A percentile compares a stretch with the other conserved stretches of the same genome.
These are phyloP conservation scores for Trichoderma koningii DNA, from an alignment of 2,329 filamentous ascomycete species.

Conservation along the genomic window DNA sequence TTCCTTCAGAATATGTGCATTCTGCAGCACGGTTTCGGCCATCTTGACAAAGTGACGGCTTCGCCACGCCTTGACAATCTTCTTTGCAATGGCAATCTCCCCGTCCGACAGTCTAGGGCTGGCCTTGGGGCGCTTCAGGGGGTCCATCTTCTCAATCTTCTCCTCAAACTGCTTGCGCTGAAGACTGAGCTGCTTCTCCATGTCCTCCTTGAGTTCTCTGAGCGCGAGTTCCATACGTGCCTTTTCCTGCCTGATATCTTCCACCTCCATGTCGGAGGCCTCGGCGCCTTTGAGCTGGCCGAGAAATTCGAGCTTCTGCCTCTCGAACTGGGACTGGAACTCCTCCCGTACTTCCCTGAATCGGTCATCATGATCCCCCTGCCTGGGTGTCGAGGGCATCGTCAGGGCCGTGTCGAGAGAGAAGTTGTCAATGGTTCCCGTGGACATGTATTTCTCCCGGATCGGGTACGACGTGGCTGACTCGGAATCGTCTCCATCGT, in stretches of 20 bases:
- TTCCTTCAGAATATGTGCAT: slow-evolving; percentile 86
- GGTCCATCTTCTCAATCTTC: slow-evolving; percentile 75
- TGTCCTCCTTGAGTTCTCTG: slow-evolving; percentile 77
- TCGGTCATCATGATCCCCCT: slow-evolving; percentile 73
- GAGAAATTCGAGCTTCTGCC: slow-evolving; percentile 80
- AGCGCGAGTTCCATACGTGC: slow-evolving; percentile 81
- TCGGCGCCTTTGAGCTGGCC: slow-evolving; percentile 75
- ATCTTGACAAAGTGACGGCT: slow-evolving; percentile 87
- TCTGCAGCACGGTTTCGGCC: slow-evolving; percentile 87
- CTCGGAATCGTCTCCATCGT: slow-evolving; percentile 86
- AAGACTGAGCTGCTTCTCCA: slow-evolving; percentile 79
- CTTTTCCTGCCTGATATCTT: slow-evolving; percentile 83
- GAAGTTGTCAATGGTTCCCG: slow-evolving; percentile 92
- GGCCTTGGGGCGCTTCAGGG: slow-evolving; percentile 61
- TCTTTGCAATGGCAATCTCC: slow-evolving; percentile 70
- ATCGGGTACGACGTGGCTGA: slow-evolving; percentile 85
- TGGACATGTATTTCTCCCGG: slow-evolving; percentile 93
- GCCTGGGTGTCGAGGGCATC: slow-evolving; percentile 87
- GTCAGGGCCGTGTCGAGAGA: slow-evolving; percentile 92
- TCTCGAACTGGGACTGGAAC: slow-evolving; percentile 80
- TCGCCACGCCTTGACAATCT: slow-evolving; percentile 73
- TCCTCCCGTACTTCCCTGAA: slow-evolving; percentile 76
- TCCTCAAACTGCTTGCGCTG: slow-evolving; percentile 85
- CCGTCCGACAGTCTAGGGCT: slow-evolving; percentile 67
- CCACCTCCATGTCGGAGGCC: slow-evolving; percentile 73